phyloP scores from a whole-genome alignment of 805 yeast species.

The Yamadazyma scolyti region DNA sequence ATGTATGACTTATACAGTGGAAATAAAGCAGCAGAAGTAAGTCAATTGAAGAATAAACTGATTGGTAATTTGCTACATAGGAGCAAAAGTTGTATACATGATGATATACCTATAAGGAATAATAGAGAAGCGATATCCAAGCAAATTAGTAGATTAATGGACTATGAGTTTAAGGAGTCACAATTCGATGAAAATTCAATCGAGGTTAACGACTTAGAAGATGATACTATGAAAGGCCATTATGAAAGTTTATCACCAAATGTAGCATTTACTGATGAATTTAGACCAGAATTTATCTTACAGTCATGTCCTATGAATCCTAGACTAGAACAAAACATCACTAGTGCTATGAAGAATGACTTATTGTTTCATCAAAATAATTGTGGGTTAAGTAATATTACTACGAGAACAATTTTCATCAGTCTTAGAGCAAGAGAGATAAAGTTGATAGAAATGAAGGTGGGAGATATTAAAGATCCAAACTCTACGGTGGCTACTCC shows the following conservation, averaged over 20 bases:
- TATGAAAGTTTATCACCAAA: constrained; percentile 24
- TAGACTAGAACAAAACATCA: constrained; percentile 47
- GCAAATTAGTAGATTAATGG: constrained; percentile 25
- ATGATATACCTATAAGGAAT: constrained; percentile 15
- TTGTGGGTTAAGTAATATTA: constrained; percentile 25
- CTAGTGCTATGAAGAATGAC: constrained; percentile 52
- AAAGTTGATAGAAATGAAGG: constrained; percentile 39
- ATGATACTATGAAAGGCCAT: constrained; percentile 8
- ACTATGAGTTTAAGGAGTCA: constrained; percentile 3
- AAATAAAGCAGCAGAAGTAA: constrained; percentile 5
- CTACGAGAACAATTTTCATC: constrained; percentile 37
- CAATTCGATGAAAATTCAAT: constrained; percentile 6
- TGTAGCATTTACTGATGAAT: constrained; percentile 47
- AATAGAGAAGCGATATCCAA: constrained; percentile 16
- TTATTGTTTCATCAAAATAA: constrained; percentile 40
- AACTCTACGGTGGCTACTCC: constrained; percentile 3
- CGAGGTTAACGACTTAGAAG: constrained; percentile 1
- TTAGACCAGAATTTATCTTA: constrained; percentile 47
- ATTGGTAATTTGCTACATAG: constrained; percentile 14
- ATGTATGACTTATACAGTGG: constrained; percentile 28
- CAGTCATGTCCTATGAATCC: constrained; percentile 54
- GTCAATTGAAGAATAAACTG: constrained; percentile 2
- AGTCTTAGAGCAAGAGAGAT: constrained; percentile 44
- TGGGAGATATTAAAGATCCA: constrained; percentile 13
- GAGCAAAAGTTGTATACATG: constrained; percentile 20